phyloP scores from a whole-genome alignment of 2,329 filamentous ascomycete species.

The Pestalotiopsis sp. region DNA sequence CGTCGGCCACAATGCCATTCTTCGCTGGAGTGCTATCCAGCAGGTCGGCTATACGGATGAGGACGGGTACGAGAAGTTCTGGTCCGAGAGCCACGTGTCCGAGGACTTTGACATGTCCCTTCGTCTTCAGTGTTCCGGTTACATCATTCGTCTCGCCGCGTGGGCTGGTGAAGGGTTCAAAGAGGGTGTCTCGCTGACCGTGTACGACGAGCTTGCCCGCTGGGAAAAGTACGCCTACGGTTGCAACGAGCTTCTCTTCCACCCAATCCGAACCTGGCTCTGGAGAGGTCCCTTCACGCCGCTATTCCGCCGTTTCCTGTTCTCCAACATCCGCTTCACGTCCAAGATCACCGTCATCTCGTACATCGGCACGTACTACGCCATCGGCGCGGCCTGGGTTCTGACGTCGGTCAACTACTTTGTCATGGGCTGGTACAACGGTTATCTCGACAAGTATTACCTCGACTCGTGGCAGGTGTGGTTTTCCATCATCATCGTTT shows the following conservation, averaged over 20 bases:
- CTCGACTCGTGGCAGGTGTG: slow-evolving; percentile 74
- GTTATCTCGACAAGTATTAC: slow-evolving; percentile 68
- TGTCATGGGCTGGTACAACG: slow-evolving; percentile 71
- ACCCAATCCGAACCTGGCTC: slow-evolving; percentile 65
- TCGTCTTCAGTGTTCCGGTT: slow-evolving; percentile 69
- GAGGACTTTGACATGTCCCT: slow-evolving; percentile 80
- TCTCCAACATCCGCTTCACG: slow-evolving; percentile 62
- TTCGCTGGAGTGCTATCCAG: slow-evolving; percentile 69
- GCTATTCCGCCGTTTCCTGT: slow-evolving; percentile 63
- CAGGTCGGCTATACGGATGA: slow-evolving; percentile 58
- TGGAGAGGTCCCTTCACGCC: slow-evolving; percentile 65
- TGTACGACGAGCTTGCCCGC: slow-evolving; percentile 71
- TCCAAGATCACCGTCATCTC: slow-evolving; percentile 74
- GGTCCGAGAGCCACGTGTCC: slow-evolving; percentile 76
- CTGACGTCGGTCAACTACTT: slow-evolving; percentile 72
- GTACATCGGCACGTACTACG: slow-evolving; percentile 63
- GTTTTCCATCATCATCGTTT: slow-evolving; percentile 80
- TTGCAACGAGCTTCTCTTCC: slow-evolving; percentile 71
- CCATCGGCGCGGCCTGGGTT: slow-evolving; percentile 68
- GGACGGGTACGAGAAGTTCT: slow-evolving; percentile 67
- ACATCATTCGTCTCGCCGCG: slow-evolving; percentile 68
- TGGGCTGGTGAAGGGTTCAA: slow-evolving; percentile 74
- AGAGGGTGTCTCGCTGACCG: slow-evolving; percentile 72
- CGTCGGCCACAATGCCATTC: slow-evolving; percentile 76
- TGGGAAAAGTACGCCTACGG: slow-evolving; percentile 78